phyloP scores from a whole-genome alignment of 176 grass and related monocot genomes.

The Oryza brachyantha region DNA sequence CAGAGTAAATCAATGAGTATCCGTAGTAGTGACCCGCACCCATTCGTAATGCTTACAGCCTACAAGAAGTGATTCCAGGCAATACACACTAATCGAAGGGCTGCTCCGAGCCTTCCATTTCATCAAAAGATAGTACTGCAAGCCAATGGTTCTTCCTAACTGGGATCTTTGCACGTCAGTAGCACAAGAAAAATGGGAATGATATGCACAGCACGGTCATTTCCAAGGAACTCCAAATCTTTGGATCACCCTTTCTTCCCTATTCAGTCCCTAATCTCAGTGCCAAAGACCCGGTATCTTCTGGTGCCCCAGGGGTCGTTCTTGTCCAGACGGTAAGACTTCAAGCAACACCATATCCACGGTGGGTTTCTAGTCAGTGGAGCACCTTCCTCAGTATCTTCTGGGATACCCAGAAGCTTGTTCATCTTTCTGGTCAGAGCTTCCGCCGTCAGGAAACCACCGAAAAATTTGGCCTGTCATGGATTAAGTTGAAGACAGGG shows the following conservation, averaged over 20 bases:
- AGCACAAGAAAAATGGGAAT: neutral
- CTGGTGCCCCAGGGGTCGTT: slow-evolving; percentile 54
- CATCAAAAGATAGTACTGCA: neutral
- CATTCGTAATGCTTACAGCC: neutral
- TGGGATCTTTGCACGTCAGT: neutral
- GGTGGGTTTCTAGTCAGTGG: slow-evolving; percentile 48
- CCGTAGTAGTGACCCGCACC: no score
- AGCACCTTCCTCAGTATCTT: slow-evolving; percentile 34
- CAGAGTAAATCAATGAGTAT: no score
- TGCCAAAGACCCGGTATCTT: slow-evolving; percentile 53
- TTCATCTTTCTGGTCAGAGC: slow-evolving; percentile 55
- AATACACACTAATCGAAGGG: neutral
- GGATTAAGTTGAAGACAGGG: slow-evolving; percentile 19
- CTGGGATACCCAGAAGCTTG: slow-evolving; percentile 57
- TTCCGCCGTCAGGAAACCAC: slow-evolving; percentile 34
- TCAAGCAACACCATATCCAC: slow-evolving; percentile 82
- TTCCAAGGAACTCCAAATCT: neutral
- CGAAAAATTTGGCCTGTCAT: slow-evolving; percentile 71
- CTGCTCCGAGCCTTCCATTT: neutral
- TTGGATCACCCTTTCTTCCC: neutral
- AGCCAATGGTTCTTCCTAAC: no score
- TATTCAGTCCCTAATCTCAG: slow-evolving; percentile 44
- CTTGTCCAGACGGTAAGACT: slow-evolving; percentile 49
- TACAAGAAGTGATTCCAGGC: no score
- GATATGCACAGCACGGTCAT: neutral